phyloP scores from a whole-genome alignment of 805 yeast species.

The Hanseniaspora mollemarum region DNA sequence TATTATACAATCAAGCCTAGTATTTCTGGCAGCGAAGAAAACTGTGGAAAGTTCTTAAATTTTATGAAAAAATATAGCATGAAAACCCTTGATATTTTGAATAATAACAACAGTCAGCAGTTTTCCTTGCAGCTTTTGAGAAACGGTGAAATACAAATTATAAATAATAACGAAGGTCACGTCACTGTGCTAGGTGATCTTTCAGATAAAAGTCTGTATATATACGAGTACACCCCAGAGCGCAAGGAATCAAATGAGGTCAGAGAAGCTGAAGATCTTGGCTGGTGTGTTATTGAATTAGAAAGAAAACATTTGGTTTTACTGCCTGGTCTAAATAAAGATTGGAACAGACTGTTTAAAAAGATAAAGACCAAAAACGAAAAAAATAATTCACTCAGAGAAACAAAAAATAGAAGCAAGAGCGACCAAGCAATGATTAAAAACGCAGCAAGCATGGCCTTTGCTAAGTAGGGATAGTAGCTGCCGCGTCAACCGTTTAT shows the following conservation, averaged over 20 bases:
- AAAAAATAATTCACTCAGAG: not conserved
- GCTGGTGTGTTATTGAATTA: constrained; percentile 11
- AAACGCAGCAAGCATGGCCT: constrained; percentile 12
- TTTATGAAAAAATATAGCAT: constrained; percentile 33
- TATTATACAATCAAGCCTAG: constrained; percentile 1
- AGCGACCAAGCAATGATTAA: constrained; percentile 8
- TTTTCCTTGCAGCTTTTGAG: not conserved
- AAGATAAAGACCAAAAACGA: constrained; percentile 2
- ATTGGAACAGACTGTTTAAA: constrained; percentile 13
- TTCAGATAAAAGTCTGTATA: not conserved
- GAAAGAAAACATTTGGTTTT: not conserved
- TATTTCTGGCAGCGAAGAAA: constrained; percentile 43
- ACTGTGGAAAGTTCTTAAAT: constrained; percentile 31
- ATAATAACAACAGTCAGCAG: constrained; percentile 26
- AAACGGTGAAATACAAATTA: not conserved
- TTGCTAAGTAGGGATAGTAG: not conserved
- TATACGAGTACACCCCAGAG: constrained; percentile 10
- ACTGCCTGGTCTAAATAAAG: constrained; percentile 6
- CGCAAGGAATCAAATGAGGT: not conserved
- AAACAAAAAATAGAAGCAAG: not conserved
- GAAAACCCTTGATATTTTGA: constrained; percentile 30
- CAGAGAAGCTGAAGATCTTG: not conserved
- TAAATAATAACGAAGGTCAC: not conserved
- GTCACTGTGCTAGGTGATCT: constrained; percentile 1
- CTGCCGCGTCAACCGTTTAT: too few relatives aligned